These are phyloP conservation scores for Saturnispora zaruensis DNA, from an alignment of 805 yeast genomes.

Conservation along the genomic window DNA sequence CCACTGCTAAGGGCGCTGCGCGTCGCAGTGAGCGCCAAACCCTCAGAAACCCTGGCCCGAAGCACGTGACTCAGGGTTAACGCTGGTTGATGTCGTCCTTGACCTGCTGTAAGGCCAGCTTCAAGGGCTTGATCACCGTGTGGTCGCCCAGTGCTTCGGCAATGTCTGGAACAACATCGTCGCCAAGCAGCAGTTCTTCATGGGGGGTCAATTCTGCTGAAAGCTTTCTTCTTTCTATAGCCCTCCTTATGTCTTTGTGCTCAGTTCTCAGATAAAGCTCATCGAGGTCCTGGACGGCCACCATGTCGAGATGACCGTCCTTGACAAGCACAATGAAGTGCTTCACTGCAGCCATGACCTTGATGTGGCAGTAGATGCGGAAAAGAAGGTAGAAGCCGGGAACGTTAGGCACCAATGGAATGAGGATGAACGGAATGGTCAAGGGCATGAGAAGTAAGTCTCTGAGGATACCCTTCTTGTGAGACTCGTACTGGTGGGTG, in stretches of 20 bases:
- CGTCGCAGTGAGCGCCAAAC: not conserved
- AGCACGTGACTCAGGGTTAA: constrained; percentile 3
- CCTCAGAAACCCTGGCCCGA: not conserved
- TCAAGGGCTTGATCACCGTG: not conserved
- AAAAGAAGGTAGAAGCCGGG: constrained; percentile 85
- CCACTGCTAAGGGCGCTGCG: not conserved
- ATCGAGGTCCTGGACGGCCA: constrained; percentile 27
- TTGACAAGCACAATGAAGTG: constrained; percentile 53
- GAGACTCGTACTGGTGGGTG: constrained; percentile 38
- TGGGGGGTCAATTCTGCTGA: constrained; percentile 24
- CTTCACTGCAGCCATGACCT: constrained; percentile 65
- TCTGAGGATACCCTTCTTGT: constrained; percentile 44
- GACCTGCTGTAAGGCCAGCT: constrained; percentile 50
- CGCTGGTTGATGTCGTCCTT: constrained; percentile 9
- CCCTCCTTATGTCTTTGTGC: constrained; percentile 15
- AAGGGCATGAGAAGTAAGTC: constrained; percentile 62
- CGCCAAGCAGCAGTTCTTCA: constrained; percentile 33
- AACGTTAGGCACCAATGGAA: constrained; percentile 85
- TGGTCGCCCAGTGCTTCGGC: constrained; percentile 36
- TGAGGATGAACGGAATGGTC: constrained; percentile 66
- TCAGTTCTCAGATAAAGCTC: constrained; percentile 22
- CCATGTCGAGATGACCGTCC: constrained; percentile 29
- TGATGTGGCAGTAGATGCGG: constrained; percentile 75
- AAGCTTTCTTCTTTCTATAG: constrained; percentile 16
- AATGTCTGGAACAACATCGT: constrained; percentile 38